Evolutionary conservation across 2,329 filamentous ascomycete genomes (phyloP).

Genomic region (Arachnomyces sp.): DNA sequence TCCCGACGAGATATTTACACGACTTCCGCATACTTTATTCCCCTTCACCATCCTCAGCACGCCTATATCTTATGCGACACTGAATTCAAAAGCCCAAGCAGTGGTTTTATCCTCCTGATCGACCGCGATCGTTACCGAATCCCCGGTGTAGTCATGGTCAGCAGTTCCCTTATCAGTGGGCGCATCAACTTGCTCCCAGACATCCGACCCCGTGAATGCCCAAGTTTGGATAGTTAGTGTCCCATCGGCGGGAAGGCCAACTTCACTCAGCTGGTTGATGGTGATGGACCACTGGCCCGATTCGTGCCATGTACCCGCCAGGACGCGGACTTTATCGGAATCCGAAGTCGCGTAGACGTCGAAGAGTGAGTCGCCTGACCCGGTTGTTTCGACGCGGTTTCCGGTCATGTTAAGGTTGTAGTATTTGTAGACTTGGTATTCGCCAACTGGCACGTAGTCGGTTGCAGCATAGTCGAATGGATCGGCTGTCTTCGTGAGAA

Average conservation of each 20-base stretch:
- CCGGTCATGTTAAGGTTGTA: slow-evolving; percentile 39
- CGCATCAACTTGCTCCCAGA: slow-evolving; percentile 17
- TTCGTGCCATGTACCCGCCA: slow-evolving; percentile 23
- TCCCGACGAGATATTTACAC: too few species aligned
- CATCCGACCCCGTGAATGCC: slow-evolving; percentile 18
- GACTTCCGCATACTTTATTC: too few species aligned
- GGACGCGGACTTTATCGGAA: slow-evolving; percentile 23
- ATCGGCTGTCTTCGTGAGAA: slow-evolving; percentile 26
- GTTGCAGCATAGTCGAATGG: slow-evolving; percentile 5
- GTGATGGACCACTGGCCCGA: slow-evolving; percentile 25
- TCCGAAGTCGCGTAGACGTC: slow-evolving; percentile 31
- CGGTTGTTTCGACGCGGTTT: slow-evolving; percentile 26
- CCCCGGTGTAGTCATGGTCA: slow-evolving; percentile 24
- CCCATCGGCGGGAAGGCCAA: slow-evolving; percentile 27
- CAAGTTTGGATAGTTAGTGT: slow-evolving; percentile 27
- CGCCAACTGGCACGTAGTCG: slow-evolving; percentile 32
- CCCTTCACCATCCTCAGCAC: too few species aligned
- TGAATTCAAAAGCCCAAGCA: slow-evolving; percentile 33
- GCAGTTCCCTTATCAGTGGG: slow-evolving; percentile 17
- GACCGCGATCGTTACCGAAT: slow-evolving; percentile 28
- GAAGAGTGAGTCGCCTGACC: slow-evolving; percentile 24
- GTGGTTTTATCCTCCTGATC: slow-evolving; percentile 27
- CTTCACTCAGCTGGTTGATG: slow-evolving; percentile 20
- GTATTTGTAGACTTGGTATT: slow-evolving; percentile 42
- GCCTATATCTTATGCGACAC: too few species aligned